Evolutionary conservation across 331 rosid species (phyloP).

Genomic region (Cydonia oblonga): DNA sequence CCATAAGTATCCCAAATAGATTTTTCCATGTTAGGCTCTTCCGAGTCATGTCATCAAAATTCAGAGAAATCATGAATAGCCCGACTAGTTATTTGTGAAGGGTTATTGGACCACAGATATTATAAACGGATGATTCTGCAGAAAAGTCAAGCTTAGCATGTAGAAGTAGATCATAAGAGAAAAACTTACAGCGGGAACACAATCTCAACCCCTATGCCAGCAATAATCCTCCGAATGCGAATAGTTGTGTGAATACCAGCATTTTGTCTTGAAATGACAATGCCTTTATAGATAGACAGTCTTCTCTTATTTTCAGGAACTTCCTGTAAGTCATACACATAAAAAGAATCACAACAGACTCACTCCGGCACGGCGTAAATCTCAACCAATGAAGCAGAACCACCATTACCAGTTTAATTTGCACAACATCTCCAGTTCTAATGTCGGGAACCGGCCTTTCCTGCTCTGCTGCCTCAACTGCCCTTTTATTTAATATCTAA

Average conservation of each 20-base stretch:
- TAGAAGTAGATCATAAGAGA: not conserved
- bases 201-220: conserved; percentile 91
- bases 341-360: conserved; percentile 17
- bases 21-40: not conserved
- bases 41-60: not conserved
- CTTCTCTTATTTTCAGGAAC: conserved; percentile 92
- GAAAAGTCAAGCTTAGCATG: too few relatives aligned
- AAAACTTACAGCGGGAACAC: conserved; percentile 73
- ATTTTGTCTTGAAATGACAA: conserved; percentile 81
- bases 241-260: conserved; percentile 92
- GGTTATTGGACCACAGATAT: too few relatives aligned
- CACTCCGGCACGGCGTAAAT: not conserved
- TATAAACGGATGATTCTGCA: too few relatives aligned
- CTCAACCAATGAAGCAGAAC: not conserved
- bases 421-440: conserved; percentile 78
- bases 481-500: conserved; percentile 70
- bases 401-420: conserved; percentile 68
- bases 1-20: not conserved
- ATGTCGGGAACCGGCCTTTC: conserved; percentile 69
- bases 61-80: not conserved
- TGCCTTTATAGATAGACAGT: conserved; percentile 75
- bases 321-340: conserved; percentile 43
- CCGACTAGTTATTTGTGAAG: not conserved
- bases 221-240: conserved; percentile 80
- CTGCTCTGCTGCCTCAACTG: conserved; percentile 67